These are phyloP conservation scores for Phialocephala subalpina DNA, from an alignment of 2,329 filamentous ascomycete genomes.

Conservation along the genomic window DNA sequence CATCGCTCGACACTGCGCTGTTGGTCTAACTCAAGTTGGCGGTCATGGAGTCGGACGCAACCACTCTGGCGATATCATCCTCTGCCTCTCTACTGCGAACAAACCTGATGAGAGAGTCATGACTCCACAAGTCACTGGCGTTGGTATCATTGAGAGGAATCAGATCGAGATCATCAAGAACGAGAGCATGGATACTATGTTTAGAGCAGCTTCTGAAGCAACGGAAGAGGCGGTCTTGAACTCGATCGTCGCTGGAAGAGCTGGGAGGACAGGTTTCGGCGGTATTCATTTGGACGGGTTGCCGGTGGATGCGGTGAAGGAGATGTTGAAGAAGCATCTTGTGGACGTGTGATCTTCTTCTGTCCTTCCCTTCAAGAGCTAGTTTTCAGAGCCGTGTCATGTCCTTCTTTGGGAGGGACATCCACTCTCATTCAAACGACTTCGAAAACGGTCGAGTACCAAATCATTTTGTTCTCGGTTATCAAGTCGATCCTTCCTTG, in stretches of 20 bases:
- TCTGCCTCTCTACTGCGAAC: conserved; percentile 71
- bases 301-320: conserved; percentile 48
- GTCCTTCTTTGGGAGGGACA: neutral
- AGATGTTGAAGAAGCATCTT: conserved; percentile 32
- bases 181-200: conserved; percentile 65
- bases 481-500: too few species aligned
- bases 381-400: neutral
- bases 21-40: conserved; percentile 66
- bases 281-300: conserved; percentile 58
- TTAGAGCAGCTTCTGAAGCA: conserved; percentile 68
- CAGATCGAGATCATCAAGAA: conserved; percentile 61
- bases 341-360: conserved; percentile 30
- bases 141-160: conserved; percentile 49
- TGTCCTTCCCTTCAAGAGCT: neutral
- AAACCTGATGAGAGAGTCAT: conserved; percentile 35
- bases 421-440: neutral
- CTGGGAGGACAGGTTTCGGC: conserved; percentile 63
- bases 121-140: conserved; percentile 37
- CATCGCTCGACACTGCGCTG: conserved; percentile 66
- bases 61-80: conserved; percentile 70
- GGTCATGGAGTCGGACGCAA: conserved; percentile 63
- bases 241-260: conserved; percentile 63
- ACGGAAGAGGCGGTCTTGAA: conserved; percentile 74
- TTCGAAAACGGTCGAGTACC: neutral
- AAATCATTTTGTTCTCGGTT: neutral